Conservation (phyloP, 768 basidiomycete genomes). For the Trametes punicea region DNA sequence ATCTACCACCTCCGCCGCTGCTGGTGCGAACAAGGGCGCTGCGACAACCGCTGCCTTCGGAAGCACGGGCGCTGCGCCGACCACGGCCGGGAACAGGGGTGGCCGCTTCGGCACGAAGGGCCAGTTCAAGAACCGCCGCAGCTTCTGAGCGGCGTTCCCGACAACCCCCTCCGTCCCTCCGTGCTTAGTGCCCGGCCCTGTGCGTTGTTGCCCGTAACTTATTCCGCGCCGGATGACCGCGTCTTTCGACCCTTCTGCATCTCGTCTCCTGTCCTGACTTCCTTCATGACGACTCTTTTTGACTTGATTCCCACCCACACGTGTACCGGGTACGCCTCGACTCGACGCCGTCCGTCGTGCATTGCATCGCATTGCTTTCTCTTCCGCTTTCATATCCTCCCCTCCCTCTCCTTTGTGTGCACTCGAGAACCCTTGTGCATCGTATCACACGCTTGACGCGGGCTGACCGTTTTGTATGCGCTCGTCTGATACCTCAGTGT, state of each 20-base stretch:
- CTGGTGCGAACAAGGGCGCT: conserved; percentile 6
- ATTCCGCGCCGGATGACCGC: conserved; percentile 5
- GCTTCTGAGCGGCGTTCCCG: background rate
- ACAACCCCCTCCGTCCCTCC: background rate
- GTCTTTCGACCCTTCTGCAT: conserved; percentile 3
- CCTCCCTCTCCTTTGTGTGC: background rate
- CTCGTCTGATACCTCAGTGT: background rate
- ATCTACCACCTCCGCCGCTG: background rate
- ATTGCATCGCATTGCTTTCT: background rate
- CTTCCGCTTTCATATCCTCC: background rate
- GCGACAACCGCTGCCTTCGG: background rate
- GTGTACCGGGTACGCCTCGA: background rate
- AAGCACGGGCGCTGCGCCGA: background rate
- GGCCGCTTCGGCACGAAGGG: conserved; percentile 2
- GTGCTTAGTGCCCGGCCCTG: background rate
- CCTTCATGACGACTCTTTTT: background rate
- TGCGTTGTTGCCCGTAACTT: background rate
- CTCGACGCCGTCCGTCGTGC: background rate
- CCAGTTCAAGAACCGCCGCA: conserved; percentile 1
- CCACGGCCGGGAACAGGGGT: background rate
- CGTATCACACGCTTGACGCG: background rate
- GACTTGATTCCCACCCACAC: background rate
- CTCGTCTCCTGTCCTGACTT: background rate
- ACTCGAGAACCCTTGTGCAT: background rate
- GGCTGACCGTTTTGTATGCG: background rate